Conservation (phyloP, 345 rosid genomes). For the Arabidopsis suecica region DNA sequence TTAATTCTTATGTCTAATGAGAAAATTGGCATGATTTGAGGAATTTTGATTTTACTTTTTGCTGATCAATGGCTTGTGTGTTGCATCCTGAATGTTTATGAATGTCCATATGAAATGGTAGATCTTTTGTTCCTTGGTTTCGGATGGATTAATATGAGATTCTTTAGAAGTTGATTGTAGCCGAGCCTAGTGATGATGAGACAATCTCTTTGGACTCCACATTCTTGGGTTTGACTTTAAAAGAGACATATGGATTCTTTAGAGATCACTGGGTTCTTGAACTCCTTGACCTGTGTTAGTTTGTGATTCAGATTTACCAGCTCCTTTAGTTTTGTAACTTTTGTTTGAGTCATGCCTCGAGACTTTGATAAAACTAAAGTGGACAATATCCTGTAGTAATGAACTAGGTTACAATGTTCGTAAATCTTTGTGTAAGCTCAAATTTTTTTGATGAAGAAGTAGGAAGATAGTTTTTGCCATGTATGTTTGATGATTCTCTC, state of each 20-base stretch:
- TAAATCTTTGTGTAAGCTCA: not conserved
- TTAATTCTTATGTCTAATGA: not conserved
- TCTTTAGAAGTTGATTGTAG: not conserved
- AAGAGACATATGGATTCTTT: not conserved
- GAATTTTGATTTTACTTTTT: not conserved
- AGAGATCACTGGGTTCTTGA: not conserved
- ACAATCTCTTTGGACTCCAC: not conserved
- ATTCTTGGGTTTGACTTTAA: not conserved
- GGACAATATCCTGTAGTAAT: not conserved
- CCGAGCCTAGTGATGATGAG: not conserved
- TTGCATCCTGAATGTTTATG: not conserved
- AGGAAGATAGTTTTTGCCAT: not conserved
- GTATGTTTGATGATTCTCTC: not conserved
- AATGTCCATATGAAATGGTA: not conserved
- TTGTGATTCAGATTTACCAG: not conserved
- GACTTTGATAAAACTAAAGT: not conserved
- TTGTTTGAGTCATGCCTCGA: not conserved
- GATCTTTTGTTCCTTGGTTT: not conserved
- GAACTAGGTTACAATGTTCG: not conserved
- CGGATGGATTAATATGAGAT: not conserved
- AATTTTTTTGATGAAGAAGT: not conserved
- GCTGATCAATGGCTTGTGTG: slow-evolving; percentile 14
- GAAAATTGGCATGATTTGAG: not conserved
- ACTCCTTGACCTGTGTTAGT: not conserved
- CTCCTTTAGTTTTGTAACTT: not conserved